phyloP scores from a whole-genome alignment of 169 alveolate genomes.

The Neospora caninum region DNA sequence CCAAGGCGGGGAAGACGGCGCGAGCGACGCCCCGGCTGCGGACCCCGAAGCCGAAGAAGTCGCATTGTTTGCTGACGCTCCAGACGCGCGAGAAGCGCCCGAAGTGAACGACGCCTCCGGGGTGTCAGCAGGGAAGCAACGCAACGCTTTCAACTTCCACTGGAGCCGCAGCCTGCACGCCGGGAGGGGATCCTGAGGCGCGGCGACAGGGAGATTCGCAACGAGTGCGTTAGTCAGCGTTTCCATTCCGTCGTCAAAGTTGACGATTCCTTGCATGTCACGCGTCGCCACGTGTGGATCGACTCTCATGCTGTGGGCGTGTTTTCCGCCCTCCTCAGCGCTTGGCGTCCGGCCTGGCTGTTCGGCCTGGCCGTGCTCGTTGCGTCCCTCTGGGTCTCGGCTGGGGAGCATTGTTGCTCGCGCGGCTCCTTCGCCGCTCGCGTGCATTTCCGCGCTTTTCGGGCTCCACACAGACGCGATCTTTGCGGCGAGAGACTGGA shows the following conservation, averaged over 20 bases:
- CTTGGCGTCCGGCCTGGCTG: neutral
- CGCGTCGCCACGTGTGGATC: neutral
- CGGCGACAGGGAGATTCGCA: neutral
- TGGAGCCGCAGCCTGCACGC: neutral
- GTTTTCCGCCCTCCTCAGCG: neutral
- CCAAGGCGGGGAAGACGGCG: neutral
- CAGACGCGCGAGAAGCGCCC: neutral
- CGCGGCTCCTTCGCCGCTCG: too few relatives aligned
- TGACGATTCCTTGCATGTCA: constrained; percentile 38
- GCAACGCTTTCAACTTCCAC: neutral
- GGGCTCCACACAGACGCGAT: neutral
- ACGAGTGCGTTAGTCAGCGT: neutral
- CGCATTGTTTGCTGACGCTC: neutral
- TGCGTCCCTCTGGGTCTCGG: neutral
- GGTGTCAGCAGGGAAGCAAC: neutral
- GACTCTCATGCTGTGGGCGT: neutral
- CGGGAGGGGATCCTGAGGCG: neutral
- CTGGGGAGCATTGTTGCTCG: too few relatives aligned
- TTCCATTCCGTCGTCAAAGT: constrained; percentile 43
- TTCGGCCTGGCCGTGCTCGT: too few relatives aligned
- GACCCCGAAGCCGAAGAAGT: neutral
- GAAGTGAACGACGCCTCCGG: neutral
- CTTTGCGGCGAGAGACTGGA: neutral
- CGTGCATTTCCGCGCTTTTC: too few relatives aligned
- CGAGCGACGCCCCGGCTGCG: too few relatives aligned